Base-by-base conservation (phyloP, 129 eudicot species). In the Smallanthus sonchifolius region DNA sequence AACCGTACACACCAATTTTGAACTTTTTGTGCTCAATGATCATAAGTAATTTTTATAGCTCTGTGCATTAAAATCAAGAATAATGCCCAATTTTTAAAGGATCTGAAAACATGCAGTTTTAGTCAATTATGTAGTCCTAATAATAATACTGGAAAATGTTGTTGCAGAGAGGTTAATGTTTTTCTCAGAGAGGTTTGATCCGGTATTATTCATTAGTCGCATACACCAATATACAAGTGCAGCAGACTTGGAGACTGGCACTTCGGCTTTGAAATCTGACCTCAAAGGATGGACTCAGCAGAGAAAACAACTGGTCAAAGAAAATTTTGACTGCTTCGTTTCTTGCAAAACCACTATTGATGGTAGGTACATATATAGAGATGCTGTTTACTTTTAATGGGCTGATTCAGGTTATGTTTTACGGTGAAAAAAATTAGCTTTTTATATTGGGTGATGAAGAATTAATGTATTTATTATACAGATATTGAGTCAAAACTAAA, bases 281-380 rank as follows among this genome's bases (percentile, higher is more conserved):
- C 90, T 87, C 43, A 72, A 83, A 83, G 98, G 98, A 39, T 87
- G 98, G 62, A 92, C 95, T 57, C 89, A 83, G 37, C 90, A 90
- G 66, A 87, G 84, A 79, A 92, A 90, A 76, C 89, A 86, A 61
- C 80, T 92, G 72, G 98, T 92, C 74, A 92, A 90, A 75, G 98
- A 90, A 70, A 92, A 92, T 79, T 92, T 92, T 82, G 98, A 92
- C 85, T 92, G 98, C 81, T 92, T 92, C 17, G 98, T 92, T 60
- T 92, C 98, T 43, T 92, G 98, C 87, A 92, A 92, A 88, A 92
- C 98, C 59, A 92, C 98, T 24, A 92, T 92, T 79, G 98, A 92
- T 75, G 98, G 96, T 92, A 68, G 81, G 86, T 75, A 63, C n/a
- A 35, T 64, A 20, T 16, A 57, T 72, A 40, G 5, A 72, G 10